phyloP scores from a whole-genome alignment of 257 asterid species.

The Capsicum baccatum region DNA sequence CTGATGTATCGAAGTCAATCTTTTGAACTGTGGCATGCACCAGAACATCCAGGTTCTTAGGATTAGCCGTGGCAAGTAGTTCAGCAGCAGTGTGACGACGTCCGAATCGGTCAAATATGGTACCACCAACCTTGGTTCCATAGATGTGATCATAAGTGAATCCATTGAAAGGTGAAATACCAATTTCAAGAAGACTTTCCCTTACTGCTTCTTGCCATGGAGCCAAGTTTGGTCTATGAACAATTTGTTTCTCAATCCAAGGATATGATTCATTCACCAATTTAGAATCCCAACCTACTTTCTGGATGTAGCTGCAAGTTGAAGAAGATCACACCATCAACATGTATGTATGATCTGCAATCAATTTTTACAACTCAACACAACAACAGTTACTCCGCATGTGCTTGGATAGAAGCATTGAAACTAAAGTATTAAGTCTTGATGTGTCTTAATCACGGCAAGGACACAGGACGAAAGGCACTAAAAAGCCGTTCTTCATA shows the following conservation, averaged over 20 bases:
- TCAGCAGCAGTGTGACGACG: slow-evolving; percentile 96
- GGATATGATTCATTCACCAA: slow-evolving; percentile 86
- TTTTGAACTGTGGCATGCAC: slow-evolving; percentile 80
- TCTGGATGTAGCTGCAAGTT: slow-evolving; percentile 60
- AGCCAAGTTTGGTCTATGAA: slow-evolving; percentile 67
- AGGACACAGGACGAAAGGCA: too few species aligned
- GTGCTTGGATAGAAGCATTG: too few species aligned
- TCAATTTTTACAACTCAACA: not conserved
- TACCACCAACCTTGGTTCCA: slow-evolving; percentile 97
- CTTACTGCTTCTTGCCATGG: slow-evolving; percentile 83
- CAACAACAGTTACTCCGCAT: not conserved
- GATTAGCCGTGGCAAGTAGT: slow-evolving; percentile 79
- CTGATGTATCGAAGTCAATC: slow-evolving; percentile 68
- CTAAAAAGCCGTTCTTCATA: too few species aligned
- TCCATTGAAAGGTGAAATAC: slow-evolving; percentile 92
- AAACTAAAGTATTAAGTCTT: too few species aligned
- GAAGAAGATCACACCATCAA: not conserved
- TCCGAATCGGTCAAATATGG: slow-evolving; percentile 78
- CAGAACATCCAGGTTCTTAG: slow-evolving; percentile 63
- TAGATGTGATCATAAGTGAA: slow-evolving; percentile 88
- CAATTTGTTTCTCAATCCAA: slow-evolving; percentile 95
- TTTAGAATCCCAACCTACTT: slow-evolving; percentile 83
- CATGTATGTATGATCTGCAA: not conserved
- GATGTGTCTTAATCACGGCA: too few species aligned
- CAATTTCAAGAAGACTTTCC: slow-evolving; percentile 79